Evolutionary conservation across 202 grass and related monocot genomes (phyloP).

Genomic region (Cymbopogon flexuosus): DNA sequence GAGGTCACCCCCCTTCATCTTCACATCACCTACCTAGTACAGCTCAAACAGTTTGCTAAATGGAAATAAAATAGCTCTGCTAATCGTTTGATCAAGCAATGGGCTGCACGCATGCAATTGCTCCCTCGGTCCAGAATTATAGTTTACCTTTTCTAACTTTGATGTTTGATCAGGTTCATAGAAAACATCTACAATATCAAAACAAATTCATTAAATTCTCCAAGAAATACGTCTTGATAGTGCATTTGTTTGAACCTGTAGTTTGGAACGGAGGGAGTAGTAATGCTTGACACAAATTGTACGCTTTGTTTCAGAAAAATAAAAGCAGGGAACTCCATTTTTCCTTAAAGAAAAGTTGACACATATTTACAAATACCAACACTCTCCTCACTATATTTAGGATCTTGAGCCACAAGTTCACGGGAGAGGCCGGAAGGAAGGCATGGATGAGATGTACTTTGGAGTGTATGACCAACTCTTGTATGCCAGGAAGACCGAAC

Average conservation of each 20-base stretch:
- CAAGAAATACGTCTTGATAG: background rate
- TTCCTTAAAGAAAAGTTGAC: background rate
- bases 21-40: background rate
- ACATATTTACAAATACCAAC: background rate
- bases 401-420: constrained; percentile 73
- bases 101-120: background rate
- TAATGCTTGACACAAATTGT: background rate
- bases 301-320: background rate
- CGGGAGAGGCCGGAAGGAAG: constrained; percentile 61
- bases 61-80: background rate
- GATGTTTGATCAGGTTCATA: background rate
- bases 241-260: background rate
- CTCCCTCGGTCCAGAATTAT: background rate
- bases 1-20: constrained; percentile 39
- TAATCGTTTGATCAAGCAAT: background rate
- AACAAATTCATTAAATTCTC: background rate
- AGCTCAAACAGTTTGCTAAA: background rate
- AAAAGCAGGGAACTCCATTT: background rate
- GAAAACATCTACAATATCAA: background rate
- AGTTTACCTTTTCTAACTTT: background rate
- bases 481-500: constrained; percentile 78
- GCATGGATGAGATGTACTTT: constrained; percentile 73
- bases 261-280: background rate
- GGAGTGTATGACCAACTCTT: constrained; percentile 75
- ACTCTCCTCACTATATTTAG: constrained; percentile 14